These are phyloP conservation scores for Sechiopsis laciniata DNA, from an alignment of 306 rosid genomes.

Conservation along the genomic window DNA sequence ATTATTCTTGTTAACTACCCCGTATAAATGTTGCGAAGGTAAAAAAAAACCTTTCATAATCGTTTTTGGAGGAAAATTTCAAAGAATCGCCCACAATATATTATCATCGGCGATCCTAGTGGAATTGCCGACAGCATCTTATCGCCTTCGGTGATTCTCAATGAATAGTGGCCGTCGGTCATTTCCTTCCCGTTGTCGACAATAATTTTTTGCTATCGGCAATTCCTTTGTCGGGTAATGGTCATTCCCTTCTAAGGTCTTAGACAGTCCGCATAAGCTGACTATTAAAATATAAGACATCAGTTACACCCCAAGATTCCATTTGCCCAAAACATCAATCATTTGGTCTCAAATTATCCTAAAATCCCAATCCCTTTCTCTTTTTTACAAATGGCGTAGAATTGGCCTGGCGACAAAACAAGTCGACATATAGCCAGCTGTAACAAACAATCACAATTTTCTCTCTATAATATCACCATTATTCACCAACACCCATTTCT, in stretches of 20 bases:
- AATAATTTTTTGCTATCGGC: too few species aligned
- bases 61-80: too few species aligned
- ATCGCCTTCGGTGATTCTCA: too few species aligned
- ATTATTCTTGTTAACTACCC: too few species aligned
- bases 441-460: not conserved
- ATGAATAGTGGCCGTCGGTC: too few species aligned
- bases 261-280: not conserved
- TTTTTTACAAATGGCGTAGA: not conserved
- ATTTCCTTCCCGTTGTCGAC: too few species aligned
- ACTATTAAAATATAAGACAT: not conserved
- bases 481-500: not conserved
- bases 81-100: too few species aligned
- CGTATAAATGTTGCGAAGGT: too few species aligned
- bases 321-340: conserved; percentile 1
- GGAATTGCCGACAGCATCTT: too few species aligned
- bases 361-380: not conserved
- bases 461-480: not conserved
- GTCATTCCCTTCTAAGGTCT: not conserved
- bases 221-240: too few species aligned
- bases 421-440: not conserved
- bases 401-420: conserved; percentile 9
- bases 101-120: too few species aligned
- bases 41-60: too few species aligned
- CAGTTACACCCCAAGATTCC: not conserved
- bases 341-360: conserved; percentile 13